phyloP scores from a whole-genome alignment of 2,329 filamentous ascomycete genomes.

The Aphanocladium album region DNA sequence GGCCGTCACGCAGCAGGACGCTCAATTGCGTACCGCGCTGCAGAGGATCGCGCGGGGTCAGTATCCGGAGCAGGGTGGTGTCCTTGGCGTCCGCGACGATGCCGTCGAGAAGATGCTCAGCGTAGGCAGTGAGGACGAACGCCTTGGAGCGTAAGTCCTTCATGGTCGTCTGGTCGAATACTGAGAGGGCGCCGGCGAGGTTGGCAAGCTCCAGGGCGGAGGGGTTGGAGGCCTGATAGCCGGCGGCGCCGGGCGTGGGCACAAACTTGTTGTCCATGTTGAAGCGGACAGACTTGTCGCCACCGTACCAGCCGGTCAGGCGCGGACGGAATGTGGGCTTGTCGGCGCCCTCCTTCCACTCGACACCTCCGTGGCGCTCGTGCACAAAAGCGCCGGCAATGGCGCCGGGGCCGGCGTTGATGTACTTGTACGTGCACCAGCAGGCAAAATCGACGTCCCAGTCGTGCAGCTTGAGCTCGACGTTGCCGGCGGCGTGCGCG shows the following conservation, averaged over 20 bases:
- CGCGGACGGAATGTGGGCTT: slow-evolving; percentile 53
- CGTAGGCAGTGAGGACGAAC: slow-evolving; percentile 67
- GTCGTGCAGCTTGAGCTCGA: slow-evolving; percentile 72
- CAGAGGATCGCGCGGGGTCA: slow-evolving; percentile 64
- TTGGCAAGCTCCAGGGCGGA: slow-evolving; percentile 72
- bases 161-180: slow-evolving; percentile 72
- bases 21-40: slow-evolving; percentile 78
- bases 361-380: slow-evolving; percentile 61
- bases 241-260: slow-evolving; percentile 71
- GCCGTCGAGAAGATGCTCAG: slow-evolving; percentile 59
- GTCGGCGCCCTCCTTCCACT: slow-evolving; percentile 31
- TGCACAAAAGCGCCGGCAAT: slow-evolving; percentile 82
- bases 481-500: slow-evolving; percentile 81
- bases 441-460: slow-evolving; percentile 90
- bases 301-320: slow-evolving; percentile 83
- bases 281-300: slow-evolving; percentile 71
- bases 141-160: slow-evolving; percentile 64
- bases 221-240: slow-evolving; percentile 81
- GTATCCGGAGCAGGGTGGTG: slow-evolving; percentile 47
- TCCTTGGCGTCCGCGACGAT: slow-evolving; percentile 31
- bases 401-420: slow-evolving; percentile 77
- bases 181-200: slow-evolving; percentile 65
- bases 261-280: slow-evolving; percentile 77
- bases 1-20: slow-evolving; percentile 59
- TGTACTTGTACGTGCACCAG: slow-evolving; percentile 95